Percentiles rank a stretch among this genome's conserved stretches.
Evolutionary conservation across 179 eudicot genomes (phyloP).

Genomic region (Corrigiola litoralis): DNA sequence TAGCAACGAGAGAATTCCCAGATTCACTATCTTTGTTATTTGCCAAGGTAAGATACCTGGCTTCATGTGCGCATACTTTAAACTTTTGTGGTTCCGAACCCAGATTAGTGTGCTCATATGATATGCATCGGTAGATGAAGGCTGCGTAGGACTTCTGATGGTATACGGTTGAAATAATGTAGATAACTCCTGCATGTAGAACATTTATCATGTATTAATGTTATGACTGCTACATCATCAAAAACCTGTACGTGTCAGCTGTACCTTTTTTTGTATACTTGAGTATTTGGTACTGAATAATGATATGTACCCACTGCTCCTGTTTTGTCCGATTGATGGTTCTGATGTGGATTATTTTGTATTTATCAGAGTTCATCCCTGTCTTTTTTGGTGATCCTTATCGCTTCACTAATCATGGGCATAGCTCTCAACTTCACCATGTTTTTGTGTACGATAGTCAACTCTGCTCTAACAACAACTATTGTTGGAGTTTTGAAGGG

Average conservation of each 20-base stretch:
- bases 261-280: not conserved
- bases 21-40: constrained; percentile 60
- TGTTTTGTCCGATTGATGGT: not conserved
- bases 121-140: no score
- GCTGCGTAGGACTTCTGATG: no score
- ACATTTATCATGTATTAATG: no score
- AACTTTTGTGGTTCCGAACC: not conserved
- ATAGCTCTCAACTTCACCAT: constrained; percentile 94
- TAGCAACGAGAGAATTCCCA: constrained; percentile 85
- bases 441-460: constrained; percentile 94
- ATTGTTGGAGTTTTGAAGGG: constrained; percentile 98
- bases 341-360: constrained; percentile 1
- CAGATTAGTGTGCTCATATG: not conserved
- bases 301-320: not conserved
- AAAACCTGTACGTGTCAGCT: no score
- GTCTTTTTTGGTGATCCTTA: constrained; percentile 56
- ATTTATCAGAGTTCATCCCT: constrained; percentile 72
- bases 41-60: constrained; percentile 59
- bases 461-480: constrained; percentile 94
- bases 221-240: no score
- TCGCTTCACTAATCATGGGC: constrained; percentile 85
- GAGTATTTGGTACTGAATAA: not conserved
- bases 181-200: no score
- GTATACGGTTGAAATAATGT: no score
- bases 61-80: no score